A percentile compares a stretch with the other conserved stretches of the same genome.
Conservation (phyloP, 169 alveolate genomes). For the Eimeria praecox region DNA sequence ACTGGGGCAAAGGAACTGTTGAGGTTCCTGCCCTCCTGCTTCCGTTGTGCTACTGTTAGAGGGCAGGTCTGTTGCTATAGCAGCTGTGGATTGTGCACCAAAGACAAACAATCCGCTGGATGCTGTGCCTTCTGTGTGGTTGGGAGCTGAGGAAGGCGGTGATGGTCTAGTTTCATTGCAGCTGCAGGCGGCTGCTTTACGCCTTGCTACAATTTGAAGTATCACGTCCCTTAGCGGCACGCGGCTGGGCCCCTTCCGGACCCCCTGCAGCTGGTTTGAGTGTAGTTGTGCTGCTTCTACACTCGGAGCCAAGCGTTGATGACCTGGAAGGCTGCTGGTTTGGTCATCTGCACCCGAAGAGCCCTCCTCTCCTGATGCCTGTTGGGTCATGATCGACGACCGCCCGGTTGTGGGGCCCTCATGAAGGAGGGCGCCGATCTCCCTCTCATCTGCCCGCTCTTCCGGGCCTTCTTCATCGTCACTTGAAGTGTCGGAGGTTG, state of each 20-base stretch:
- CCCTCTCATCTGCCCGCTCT: neutral
- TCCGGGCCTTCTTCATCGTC: neutral
- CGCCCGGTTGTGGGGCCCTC: neutral
- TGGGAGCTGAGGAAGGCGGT: neutral
- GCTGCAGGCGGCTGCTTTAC: neutral
- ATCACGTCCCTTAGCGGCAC: neutral
- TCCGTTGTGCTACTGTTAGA: too few relatives aligned
- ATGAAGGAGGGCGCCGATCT: neutral
- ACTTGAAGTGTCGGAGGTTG: neutral
- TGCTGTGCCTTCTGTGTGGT: neutral
- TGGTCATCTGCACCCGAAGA: neutral
- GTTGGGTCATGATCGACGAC: neutral
- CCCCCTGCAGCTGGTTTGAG: neutral
- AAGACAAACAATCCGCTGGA: too few relatives aligned
- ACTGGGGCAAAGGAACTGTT: too few relatives aligned
- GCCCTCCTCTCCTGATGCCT: neutral
- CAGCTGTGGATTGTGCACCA: too few relatives aligned
- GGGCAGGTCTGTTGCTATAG: too few relatives aligned
- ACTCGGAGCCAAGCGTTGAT: neutral
- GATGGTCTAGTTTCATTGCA: neutral
- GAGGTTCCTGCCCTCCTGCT: too few relatives aligned
- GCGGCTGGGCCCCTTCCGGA: neutral
- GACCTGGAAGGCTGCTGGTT: neutral
- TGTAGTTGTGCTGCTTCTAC: neutral
- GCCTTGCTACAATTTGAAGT: neutral